Evolutionary conservation across 768 basidiomycete species (phyloP), one percentile per base, ranked within the genome.

Genomic region (Hydnomerulius pinastri): DNA sequence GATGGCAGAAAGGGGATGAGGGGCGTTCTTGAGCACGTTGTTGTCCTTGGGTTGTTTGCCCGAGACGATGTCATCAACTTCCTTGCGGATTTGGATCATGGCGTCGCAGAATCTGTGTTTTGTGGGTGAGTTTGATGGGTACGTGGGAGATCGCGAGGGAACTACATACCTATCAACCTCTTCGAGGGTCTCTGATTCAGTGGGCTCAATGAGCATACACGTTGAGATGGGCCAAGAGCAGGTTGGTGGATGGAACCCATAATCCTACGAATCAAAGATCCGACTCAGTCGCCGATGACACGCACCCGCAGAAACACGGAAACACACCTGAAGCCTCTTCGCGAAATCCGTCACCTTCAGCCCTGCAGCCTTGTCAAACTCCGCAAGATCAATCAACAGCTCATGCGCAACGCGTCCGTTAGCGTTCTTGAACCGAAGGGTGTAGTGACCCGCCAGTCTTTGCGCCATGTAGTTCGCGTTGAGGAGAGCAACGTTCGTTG

Each of bases 201-300:
- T 98, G 6, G 96, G 96, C 71, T 98, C 96, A 55, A 98, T 97
- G 45, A 97, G 78, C 92, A 97, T 97, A 63, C 90, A 95, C 2
- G 96, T 97, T 17, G 92, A 86, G 55, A 91, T 94, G 6, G 97
- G 97, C 97, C 97, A 98, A 6, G 94, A 94, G 69, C 93, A 96
- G 4, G 97, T 99, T 2, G 97, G 97, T 35, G 93, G 94, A 66
- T 97, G 93, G 78, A 97, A 90, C 50, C 93, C 92, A 61, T 87
- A 94, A 66, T 93, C 90, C 84, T 91, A 47, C 29, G 7, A 35
- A 18, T 18, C 3, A 39, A 1, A n/a, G n/a, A n/a, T 4, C 38
- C 8, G 4, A 39, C 21, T 55, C 21, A 48, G 53, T 24, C n/a
- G 38, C 33, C 35, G 37, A 3, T 43, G 9, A 17, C 32, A 28